These are phyloP conservation scores for Heterobasidion occidentale DNA, from an alignment of 1,284 basidiomycete species.

Conservation along the genomic window DNA sequence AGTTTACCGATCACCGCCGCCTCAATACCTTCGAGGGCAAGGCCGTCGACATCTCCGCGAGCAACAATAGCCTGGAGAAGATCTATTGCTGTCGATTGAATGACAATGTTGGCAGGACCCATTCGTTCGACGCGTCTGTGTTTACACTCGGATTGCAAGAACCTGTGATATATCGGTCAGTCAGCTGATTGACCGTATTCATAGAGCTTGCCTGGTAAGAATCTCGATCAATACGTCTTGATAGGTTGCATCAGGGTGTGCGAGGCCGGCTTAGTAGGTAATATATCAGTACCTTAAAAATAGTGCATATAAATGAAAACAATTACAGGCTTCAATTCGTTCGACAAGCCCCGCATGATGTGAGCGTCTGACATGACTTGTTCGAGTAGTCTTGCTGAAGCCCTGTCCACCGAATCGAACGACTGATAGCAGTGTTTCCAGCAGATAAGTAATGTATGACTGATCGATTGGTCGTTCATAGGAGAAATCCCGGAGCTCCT, in stretches of 20 bases:
- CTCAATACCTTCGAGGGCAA: conserved; percentile 60
- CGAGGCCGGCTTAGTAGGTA: conserved; percentile 37
- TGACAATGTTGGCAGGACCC: conserved; percentile 49
- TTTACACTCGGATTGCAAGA: conserved; percentile 69
- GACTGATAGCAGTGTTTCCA: conserved; percentile 74
- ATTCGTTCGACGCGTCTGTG: conserved; percentile 38
- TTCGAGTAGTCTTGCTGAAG: conserved; percentile 64
- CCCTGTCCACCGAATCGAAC: conserved; percentile 85
- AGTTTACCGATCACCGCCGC: conserved; percentile 69
- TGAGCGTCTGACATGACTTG: conserved; percentile 53
- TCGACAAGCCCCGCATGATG: conserved; percentile 49
- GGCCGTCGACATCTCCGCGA: conserved; percentile 65
- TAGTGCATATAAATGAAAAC: neutral
- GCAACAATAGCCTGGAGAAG: conserved; percentile 77
- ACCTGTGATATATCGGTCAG: conserved; percentile 31
- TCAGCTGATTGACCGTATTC: neutral
- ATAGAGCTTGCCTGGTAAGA: conserved; percentile 49
- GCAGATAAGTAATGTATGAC: conserved; percentile 57
- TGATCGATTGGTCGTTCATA: conserved; percentile 80
- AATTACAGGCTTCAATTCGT: conserved; percentile 51
- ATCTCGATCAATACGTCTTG: conserved; percentile 67
- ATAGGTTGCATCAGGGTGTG: conserved; percentile 54
- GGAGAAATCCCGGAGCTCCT: conserved; percentile 55
- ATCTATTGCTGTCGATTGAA: conserved; percentile 75
- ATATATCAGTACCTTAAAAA: conserved; percentile 10